Percentiles rank a stretch among this genome's conserved stretches.
Conservation (phyloP, 2,329 filamentous ascomycete genomes). For the Ambrosiella beaveri region DNA sequence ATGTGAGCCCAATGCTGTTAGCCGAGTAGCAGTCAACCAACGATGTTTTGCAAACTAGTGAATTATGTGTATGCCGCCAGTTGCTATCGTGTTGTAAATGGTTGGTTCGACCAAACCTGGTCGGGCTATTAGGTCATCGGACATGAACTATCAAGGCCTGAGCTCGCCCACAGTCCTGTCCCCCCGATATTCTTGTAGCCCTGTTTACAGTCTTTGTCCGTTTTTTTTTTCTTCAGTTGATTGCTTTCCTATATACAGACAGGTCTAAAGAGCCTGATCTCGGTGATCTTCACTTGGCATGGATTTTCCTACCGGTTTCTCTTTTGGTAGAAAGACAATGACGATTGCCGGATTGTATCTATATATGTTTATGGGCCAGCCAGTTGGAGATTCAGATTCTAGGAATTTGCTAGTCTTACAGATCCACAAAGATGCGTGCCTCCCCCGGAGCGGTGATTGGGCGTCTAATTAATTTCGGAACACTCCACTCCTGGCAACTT, state of each 20-base stretch:
- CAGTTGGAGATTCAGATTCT: not conserved
- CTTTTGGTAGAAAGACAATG: not conserved
- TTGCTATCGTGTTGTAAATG: not conserved
- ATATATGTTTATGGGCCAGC: no score
- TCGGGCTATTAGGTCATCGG: not conserved
- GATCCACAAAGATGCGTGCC: not conserved
- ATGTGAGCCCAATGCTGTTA: no score
- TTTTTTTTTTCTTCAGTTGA: no score
- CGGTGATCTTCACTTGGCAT: not conserved
- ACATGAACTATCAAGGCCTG: not conserved
- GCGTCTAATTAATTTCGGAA: not conserved
- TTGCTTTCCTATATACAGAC: no score
- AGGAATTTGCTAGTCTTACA: not conserved
- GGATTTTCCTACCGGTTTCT: not conserved
- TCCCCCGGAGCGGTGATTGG: not conserved
- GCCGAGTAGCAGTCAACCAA: not conserved
- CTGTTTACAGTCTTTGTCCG: not conserved
- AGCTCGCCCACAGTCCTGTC: not conserved
- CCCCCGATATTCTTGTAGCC: not conserved
- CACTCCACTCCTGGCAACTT: no score
- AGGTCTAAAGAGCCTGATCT: not conserved
- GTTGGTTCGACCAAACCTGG: not conserved
- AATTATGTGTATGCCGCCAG: not conserved
- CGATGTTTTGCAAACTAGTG: not conserved
- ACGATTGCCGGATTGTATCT: not conserved